Conservation (phyloP, 2,329 filamentous ascomycete species). For the Fusarium acutatum region DNA sequence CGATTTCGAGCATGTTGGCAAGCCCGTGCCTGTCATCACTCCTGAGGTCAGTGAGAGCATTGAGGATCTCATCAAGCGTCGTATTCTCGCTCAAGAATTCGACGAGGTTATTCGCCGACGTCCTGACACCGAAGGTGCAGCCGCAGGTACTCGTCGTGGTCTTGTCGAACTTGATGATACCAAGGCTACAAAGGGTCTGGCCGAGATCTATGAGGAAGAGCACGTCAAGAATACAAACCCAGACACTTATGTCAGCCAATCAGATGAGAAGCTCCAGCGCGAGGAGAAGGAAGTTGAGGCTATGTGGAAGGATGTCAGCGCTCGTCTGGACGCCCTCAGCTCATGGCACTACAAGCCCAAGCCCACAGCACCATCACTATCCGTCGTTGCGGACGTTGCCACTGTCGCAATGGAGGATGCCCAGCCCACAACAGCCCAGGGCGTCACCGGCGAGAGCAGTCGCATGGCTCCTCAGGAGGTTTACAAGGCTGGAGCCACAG, state of each 20-base stretch:
- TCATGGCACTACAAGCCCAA: conserved; percentile 97
- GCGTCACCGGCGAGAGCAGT: conserved; percentile 72
- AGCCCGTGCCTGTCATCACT: conserved; percentile 93
- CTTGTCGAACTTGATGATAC: conserved; percentile 84
- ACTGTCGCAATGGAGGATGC: conserved; percentile 95
- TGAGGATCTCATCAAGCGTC: conserved; percentile 91
- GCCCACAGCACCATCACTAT: conserved; percentile 80
- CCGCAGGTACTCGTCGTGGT: conserved; percentile 70
- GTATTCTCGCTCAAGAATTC: conserved; percentile 89
- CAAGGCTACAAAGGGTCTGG: conserved; percentile 87
- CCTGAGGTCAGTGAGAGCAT: conserved; percentile 90
- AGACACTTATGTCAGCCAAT: conserved; percentile 78
- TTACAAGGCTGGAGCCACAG: conserved; percentile 78
- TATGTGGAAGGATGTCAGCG: conserved; percentile 83
- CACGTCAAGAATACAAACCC: conserved; percentile 82
- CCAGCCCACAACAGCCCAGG: conserved; percentile 82
- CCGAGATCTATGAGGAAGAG: conserved; percentile 94
- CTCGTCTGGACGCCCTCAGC: conserved; percentile 85
- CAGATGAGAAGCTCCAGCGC: conserved; percentile 81
- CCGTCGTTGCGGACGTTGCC: conserved; percentile 89
- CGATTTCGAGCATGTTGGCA: conserved; percentile 94
- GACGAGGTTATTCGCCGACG: conserved; percentile 88
- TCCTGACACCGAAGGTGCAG: conserved; percentile 74
- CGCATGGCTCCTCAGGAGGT: conserved; percentile 94
- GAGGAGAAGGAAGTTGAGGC: conserved; percentile 85